phyloP scores from a whole-genome alignment of 2,329 filamentous ascomycete species.

The Calycina herbarum region DNA sequence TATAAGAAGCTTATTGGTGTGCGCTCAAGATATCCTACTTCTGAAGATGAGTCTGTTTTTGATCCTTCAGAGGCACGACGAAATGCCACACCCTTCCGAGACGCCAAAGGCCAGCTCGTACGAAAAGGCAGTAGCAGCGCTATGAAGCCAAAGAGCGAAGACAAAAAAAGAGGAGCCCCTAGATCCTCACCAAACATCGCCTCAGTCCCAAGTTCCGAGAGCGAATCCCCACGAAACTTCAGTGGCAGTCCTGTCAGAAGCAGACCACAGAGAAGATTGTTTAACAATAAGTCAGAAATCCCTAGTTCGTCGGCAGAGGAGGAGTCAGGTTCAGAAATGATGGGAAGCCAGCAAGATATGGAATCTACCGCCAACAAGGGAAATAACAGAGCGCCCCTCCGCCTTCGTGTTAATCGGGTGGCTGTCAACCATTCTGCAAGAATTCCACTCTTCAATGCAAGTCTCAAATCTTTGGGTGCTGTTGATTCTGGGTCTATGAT shows the following conservation, averaged over 20 bases:
- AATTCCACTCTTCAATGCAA: not conserved
- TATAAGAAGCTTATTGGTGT: not conserved
- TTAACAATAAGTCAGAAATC: not conserved
- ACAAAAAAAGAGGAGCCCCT: not conserved
- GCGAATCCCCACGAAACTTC: not conserved
- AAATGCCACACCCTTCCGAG: not conserved
- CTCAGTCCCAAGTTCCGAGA: not conserved
- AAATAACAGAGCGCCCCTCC: not conserved
- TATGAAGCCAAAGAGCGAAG: not conserved
- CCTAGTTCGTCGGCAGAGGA: not conserved
- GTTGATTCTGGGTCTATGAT: not conserved
- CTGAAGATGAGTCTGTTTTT: conserved; percentile 9
- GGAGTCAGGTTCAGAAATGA: not conserved
- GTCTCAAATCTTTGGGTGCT: not conserved
- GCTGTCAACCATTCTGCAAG: not conserved
- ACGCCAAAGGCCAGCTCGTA: not conserved
- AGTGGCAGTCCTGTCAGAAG: not conserved
- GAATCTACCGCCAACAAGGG: not conserved
- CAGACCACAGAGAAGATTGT: not conserved
- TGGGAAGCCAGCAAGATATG: not conserved
- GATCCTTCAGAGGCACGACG: not conserved
- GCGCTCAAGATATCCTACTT: conserved; percentile 1
- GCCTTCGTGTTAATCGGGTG: not conserved
- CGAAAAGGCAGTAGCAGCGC: not conserved
- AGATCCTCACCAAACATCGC: not conserved